Base-by-base conservation (phyloP, 139 green algal species). In the Closterium sp. region DNA sequence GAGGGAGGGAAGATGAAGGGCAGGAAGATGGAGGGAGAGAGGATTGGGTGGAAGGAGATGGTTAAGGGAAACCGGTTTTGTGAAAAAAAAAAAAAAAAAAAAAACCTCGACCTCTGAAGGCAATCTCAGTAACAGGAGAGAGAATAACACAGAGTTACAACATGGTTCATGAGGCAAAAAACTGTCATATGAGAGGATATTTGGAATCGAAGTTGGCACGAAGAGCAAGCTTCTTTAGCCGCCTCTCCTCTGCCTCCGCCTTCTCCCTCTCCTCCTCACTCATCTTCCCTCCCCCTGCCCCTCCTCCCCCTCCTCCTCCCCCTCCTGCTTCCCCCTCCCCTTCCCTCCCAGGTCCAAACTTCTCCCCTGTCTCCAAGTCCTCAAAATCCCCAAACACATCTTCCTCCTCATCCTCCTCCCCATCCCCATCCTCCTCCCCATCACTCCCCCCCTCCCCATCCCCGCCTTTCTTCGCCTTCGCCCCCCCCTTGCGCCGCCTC, bases 341-440 rank as follows among this genome's bases (percentile, higher is more conserved):
- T 92, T 99, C 97, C 92, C 99, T 97, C 31, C 96, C 96, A 11
- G 95, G 93, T 93, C 87, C 86, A 87, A 96, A 96, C 30, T 93
- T 90, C 86, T 96, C 91, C 29, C 97, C 98, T 0, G 96, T 97
- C 94, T 99, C 98, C 86, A 99, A 42, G 93, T 99, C 98, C 94
- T 99, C 97, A 95, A 99, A 99, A 32, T 99, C 97, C 0, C 97
- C 97, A 92, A 96, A 98, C 27, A 97, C 96, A 24, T 94, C 94
- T 21, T 27, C 89, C 94, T 98, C 99, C 31, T 99, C 97, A 2
- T 96, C 97, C 90, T 97, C 97, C 13, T 96, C 96, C 31, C 50
- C 90, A 13, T 31, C 84, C 62, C 50, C 90, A 30, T 28, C 70
- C n/a, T 96, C 96, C 19, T 95, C 96, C 22, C 95, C 96, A 45